Conservation (phyloP, 164 flowering plant species). For the Berberis vulgaris region DNA sequence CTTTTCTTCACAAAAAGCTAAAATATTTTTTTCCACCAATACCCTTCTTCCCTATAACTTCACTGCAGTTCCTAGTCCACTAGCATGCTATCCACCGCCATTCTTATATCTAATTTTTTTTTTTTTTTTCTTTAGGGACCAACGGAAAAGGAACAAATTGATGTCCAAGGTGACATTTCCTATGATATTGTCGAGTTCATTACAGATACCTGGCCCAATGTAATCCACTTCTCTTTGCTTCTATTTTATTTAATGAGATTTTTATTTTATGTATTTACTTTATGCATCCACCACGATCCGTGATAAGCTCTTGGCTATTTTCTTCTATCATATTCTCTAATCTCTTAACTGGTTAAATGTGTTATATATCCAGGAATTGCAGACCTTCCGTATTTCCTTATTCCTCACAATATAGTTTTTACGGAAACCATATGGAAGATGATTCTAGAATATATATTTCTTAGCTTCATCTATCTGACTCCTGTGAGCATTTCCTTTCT, state of each 20-base stretch:
- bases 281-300: background rate
- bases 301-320: too few species aligned
- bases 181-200: slow-evolving; percentile 89
- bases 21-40: too few species aligned
- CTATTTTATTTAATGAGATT: background rate
- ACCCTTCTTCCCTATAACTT: background rate
- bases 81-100: background rate
- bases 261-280: background rate
- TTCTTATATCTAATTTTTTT: background rate
- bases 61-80: background rate
- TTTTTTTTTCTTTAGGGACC: slow-evolving; percentile 54
- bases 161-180: slow-evolving; percentile 93
- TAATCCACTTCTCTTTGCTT: slow-evolving; percentile 23
- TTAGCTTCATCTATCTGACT: too few species aligned
- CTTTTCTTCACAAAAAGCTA: too few species aligned
- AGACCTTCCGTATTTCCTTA: too few species aligned
- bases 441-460: too few species aligned
- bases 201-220: slow-evolving; percentile 91
- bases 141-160: slow-evolving; percentile 96
- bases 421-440: too few species aligned
- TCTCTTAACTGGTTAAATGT: too few species aligned
- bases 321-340: too few species aligned
- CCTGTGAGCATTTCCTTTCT: too few species aligned
- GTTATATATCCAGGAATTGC: too few species aligned
- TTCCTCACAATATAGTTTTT: too few species aligned